phyloP scores from a whole-genome alignment of 192 early-diverging fungal genomes.

The Rhizoclosmatium sp. region DNA sequence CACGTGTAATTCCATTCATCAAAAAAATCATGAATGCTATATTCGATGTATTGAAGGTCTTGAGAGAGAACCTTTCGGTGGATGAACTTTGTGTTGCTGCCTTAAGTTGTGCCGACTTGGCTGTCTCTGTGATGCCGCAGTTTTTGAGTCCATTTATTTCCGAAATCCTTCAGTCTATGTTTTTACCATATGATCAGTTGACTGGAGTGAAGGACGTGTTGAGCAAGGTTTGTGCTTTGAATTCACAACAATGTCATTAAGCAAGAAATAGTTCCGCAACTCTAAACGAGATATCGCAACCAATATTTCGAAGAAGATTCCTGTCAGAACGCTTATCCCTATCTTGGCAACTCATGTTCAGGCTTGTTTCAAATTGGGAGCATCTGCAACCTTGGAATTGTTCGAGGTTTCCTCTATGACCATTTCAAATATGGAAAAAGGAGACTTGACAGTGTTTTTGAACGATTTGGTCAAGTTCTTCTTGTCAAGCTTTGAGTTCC shows the following conservation, averaged over 20 bases:
- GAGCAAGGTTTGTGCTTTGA: constrained; percentile 8
- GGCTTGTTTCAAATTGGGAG: constrained; percentile 40
- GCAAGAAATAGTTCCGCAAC: constrained; percentile 13
- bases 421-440: constrained; percentile 68
- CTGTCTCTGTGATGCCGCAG: constrained; percentile 72
- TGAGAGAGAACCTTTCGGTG: constrained; percentile 32
- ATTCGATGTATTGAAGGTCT: constrained; percentile 48
- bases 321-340: constrained; percentile 70
- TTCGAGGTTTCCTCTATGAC: constrained; percentile 72
- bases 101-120: constrained; percentile 56
- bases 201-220: constrained; percentile 38
- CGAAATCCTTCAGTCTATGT: constrained; percentile 61
- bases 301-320: constrained; percentile 64
- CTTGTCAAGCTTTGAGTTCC: constrained; percentile 61
- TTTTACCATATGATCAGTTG: constrained; percentile 56
- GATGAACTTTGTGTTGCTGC: constrained; percentile 48
- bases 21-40: constrained; percentile 85
- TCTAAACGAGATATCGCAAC: constrained; percentile 48
- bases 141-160: constrained; percentile 78
- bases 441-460: constrained; percentile 73
- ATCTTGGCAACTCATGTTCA: constrained; percentile 67
- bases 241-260: neutral
- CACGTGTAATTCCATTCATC: constrained; percentile 79
- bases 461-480: constrained; percentile 90
- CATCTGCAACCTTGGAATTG: constrained; percentile 64